These are phyloP conservation scores for Rhodotorula sp. DNA, from an alignment of 1,284 basidiomycete species.

Conservation along the genomic window DNA sequence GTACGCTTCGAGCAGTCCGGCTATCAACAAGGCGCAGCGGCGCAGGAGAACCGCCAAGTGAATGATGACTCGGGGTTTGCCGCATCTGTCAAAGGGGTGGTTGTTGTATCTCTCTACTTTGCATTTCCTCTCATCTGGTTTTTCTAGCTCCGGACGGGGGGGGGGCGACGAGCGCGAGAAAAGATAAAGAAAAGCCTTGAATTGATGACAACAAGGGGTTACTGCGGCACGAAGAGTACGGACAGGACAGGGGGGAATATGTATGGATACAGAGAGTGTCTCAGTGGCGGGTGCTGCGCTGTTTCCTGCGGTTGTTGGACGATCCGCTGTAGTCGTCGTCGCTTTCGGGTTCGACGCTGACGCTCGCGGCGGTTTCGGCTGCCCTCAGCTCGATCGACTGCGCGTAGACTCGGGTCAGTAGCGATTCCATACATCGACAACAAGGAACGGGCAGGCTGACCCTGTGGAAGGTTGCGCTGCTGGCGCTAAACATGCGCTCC, in stretches of 20 bases:
- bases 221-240: not conserved
- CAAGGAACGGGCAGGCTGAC: slow-evolving; percentile 40
- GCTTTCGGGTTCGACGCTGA: slow-evolving; percentile 14
- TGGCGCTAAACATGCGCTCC: slow-evolving; percentile 53
- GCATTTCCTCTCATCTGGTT: not conserved
- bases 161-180: no score
- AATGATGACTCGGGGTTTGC: not conserved
- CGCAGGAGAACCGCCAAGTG: not conserved
- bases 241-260: not conserved
- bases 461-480: slow-evolving; percentile 50
- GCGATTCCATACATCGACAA: no score
- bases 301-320: not conserved
- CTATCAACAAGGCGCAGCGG: not conserved
- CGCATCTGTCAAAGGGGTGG: not conserved
- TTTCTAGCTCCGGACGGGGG: no score
- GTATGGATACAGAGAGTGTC: not conserved
- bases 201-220: not conserved
- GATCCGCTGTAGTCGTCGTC: slow-evolving; percentile 3
- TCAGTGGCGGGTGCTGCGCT: not conserved
- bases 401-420: not conserved
- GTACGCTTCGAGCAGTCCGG: slow-evolving; percentile 11
- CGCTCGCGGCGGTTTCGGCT: slow-evolving; percentile 8
- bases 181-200: not conserved
- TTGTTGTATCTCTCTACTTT: not conserved
- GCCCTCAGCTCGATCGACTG: slow-evolving; percentile 28